phyloP scores from a whole-genome alignment of 495 filamentous ascomycete species.

The Xylaria palmicola region DNA sequence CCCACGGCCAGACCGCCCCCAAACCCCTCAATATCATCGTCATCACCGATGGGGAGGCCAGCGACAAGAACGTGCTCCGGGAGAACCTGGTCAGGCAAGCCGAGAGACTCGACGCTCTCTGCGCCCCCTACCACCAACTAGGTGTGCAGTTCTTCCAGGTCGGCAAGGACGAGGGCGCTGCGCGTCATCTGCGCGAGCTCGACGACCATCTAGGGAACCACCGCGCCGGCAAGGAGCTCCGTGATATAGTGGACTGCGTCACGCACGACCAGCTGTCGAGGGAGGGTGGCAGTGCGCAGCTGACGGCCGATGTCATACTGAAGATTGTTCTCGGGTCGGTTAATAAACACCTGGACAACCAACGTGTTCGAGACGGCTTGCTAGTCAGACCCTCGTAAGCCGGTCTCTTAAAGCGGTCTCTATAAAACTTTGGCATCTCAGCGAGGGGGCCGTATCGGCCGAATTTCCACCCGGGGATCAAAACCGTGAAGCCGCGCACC shows the following conservation, averaged over 20 bases:
- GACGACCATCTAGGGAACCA: conserved; percentile 66
- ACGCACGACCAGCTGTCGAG: conserved; percentile 57
- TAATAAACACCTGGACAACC: conserved; percentile 57
- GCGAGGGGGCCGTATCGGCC: not conserved
- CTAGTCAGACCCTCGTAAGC: not conserved
- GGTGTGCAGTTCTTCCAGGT: conserved; percentile 98
- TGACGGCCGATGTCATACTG: conserved; percentile 65
- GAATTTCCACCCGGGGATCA: not conserved
- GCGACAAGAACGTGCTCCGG: conserved; percentile 64
- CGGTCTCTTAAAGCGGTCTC: not conserved
- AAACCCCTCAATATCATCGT: conserved; percentile 93
- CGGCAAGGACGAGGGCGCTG: conserved; percentile 67
- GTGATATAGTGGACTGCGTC: conserved; percentile 95
- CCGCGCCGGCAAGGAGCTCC: conserved; percentile 49
- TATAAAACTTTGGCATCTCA: too few species aligned
- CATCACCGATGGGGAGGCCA: conserved; percentile 86
- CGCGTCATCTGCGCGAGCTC: conserved; percentile 61
- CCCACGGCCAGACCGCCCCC: conserved; percentile 43
- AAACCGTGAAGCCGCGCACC: too few species aligned
- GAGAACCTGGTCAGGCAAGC: conserved; percentile 66
- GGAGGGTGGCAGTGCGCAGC: conserved; percentile 34
- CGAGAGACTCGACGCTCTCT: conserved; percentile 65
- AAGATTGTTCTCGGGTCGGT: conserved; percentile 82
- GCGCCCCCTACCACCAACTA: conserved; percentile 80
- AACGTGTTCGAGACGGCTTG: conserved; percentile 3